A percentile compares a stretch with the other conserved stretches of the same genome.
Evolutionary conservation across 768 basidiomycete genomes (phyloP).

Genomic region (Amanita rubescens): DNA sequence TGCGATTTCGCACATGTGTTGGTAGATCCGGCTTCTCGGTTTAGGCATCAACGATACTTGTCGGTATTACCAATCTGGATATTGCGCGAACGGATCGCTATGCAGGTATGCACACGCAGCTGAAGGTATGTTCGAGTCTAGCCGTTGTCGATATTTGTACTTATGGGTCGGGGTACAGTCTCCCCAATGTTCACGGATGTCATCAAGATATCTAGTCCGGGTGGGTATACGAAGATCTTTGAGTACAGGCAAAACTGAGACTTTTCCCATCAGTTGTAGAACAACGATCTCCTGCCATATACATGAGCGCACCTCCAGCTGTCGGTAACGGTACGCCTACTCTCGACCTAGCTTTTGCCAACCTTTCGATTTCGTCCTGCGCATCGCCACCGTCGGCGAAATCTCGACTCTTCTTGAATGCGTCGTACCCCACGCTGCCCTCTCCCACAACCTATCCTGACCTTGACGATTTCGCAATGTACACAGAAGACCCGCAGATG

Average conservation of each 20-base stretch:
- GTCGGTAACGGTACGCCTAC: neutral
- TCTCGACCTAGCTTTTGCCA: neutral
- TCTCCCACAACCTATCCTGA: neutral
- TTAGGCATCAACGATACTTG: conserved; percentile 19
- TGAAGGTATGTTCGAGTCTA: neutral
- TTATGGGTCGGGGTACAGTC: too few relatives aligned
- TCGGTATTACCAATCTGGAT: conserved; percentile 22
- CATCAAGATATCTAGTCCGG: neutral
- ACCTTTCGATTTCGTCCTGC: neutral
- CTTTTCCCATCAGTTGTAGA: neutral
- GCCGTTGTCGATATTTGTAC: too few relatives aligned
- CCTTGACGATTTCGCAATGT: conserved; percentile 12
- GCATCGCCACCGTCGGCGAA: neutral
- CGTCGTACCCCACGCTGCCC: neutral
- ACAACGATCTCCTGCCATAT: neutral
- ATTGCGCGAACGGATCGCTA: conserved; percentile 22
- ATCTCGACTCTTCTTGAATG: neutral
- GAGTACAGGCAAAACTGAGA: neutral
- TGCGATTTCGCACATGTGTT: conserved; percentile 29
- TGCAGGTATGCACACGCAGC: conserved; percentile 20
- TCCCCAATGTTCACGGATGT: neutral
- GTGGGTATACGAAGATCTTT: neutral
- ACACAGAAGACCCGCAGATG: conserved; percentile 21
- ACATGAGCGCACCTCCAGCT: neutral
- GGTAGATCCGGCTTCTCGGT: conserved; percentile 13